These are phyloP conservation scores for Kuraishia piskuri DNA, from an alignment of 805 yeast genomes.

Conservation along the genomic window DNA sequence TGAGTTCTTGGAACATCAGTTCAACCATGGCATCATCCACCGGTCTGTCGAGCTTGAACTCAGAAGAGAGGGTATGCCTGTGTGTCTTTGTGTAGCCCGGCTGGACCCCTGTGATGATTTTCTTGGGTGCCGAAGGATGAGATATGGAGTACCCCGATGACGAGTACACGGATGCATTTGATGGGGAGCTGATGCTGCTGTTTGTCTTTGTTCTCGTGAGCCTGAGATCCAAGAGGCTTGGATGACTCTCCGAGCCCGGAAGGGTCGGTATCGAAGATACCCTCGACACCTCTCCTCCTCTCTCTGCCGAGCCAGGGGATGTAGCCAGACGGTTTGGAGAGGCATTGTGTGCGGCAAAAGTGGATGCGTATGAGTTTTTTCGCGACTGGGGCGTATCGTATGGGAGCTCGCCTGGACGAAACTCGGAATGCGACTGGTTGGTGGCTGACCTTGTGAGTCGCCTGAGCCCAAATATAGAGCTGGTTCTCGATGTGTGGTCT, in stretches of 20 bases:
- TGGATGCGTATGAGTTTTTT: neutral
- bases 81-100: constrained; percentile 19
- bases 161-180: neutral
- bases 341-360: neutral
- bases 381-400: neutral
- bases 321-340: constrained; percentile 1
- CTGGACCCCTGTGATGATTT: constrained; percentile 5
- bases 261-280: neutral
- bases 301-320: neutral
- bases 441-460: neutral
- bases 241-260: neutral
- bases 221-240: neutral
- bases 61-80: constrained; percentile 27
- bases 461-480: neutral
- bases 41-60: constrained; percentile 57
- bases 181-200: neutral
- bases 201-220: neutral
- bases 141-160: neutral
- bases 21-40: constrained; percentile 58
- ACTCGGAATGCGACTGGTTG: neutral
- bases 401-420: neutral
- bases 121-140: neutral
- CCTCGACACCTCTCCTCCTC: neutral
- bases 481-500: neutral
- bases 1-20: constrained; percentile 64